Conservation (phyloP, 2,329 filamentous ascomycete genomes). For the Diaporthe eres region DNA sequence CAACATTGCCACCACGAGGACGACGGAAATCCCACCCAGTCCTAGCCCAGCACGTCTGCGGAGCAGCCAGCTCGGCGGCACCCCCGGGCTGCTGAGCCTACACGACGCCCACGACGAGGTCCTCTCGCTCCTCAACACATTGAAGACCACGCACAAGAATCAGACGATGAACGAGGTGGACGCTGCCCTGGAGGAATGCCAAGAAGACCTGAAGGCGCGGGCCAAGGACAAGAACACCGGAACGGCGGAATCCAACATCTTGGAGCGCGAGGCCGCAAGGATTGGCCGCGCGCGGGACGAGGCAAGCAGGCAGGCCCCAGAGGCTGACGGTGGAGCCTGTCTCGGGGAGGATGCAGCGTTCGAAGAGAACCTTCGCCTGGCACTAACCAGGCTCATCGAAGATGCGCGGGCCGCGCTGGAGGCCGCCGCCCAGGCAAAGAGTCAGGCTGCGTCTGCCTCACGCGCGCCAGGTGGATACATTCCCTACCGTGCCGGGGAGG, state of each 20-base stretch:
- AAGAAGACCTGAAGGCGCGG: neutral
- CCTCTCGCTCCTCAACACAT: neutral
- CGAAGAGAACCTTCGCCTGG: neutral
- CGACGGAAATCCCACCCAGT: neutral
- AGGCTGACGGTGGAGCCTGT: neutral
- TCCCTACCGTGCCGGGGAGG: neutral
- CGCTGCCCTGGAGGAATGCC: neutral
- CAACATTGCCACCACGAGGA: neutral
- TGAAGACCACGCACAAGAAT: neutral
- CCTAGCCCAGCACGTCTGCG: neutral
- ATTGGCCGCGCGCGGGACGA: neutral
- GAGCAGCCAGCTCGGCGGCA: neutral
- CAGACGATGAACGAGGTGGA: conserved; percentile 1
- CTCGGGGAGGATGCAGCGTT: neutral
- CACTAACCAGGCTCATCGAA: neutral
- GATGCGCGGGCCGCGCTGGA: conserved; percentile 4
- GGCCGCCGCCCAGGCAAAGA: neutral
- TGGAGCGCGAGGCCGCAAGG: conserved; percentile 15
- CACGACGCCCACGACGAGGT: neutral
- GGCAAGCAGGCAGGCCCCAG: neutral
- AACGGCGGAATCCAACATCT: neutral
- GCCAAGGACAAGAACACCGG: conserved; percentile 13
- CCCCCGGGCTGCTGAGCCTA: neutral
- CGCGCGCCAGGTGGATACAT: neutral
- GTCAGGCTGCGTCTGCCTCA: neutral